A percentile compares a stretch with the other conserved stretches of the same genome.
Conservation (phyloP, 352 stramenopile genomes). For the Globisporangium acanthophoron region DNA sequence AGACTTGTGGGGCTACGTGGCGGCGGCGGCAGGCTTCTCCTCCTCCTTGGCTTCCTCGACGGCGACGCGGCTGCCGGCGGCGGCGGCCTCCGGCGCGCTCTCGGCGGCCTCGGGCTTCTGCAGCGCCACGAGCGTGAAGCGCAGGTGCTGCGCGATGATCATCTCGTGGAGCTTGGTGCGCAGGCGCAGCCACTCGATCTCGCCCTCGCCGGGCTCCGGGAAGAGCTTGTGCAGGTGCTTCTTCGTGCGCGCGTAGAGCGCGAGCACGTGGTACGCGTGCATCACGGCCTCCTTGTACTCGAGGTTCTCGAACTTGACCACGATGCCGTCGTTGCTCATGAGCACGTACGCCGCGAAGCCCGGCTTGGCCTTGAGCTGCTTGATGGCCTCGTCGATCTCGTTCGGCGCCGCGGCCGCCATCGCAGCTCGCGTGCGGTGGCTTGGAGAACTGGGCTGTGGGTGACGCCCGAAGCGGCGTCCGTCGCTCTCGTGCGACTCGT, state of each 20-base stretch:
- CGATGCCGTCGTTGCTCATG: slow-evolving; percentile 93
- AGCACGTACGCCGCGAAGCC: slow-evolving; percentile 89
- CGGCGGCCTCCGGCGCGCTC: slow-evolving; percentile 15
- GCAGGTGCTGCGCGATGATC: slow-evolving; percentile 86
- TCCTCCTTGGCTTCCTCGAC: slow-evolving; percentile 45
- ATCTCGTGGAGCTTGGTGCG: slow-evolving; percentile 91
- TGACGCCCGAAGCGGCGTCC: too few species aligned
- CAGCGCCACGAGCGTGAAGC: slow-evolving; percentile 87
- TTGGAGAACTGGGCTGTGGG: background rate
- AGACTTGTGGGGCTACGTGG: slow-evolving; percentile 2
- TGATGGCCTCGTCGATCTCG: slow-evolving; percentile 91
- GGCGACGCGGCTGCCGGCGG: slow-evolving; percentile 11
- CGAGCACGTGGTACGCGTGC: slow-evolving; percentile 88
- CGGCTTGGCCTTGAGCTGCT: slow-evolving; percentile 88
- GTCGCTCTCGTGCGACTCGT: background rate
- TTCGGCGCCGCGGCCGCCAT: slow-evolving; percentile 81
- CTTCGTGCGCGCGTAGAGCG: slow-evolving; percentile 79
- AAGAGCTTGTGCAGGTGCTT: slow-evolving; percentile 87
- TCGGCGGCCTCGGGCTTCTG: slow-evolving; percentile 47
- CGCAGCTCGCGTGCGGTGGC: background rate
- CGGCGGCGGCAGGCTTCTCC: slow-evolving; percentile 37
- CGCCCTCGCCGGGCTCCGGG: slow-evolving; percentile 71
- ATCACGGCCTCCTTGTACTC: slow-evolving; percentile 90
- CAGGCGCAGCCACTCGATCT: slow-evolving; percentile 89
- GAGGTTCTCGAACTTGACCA: slow-evolving; percentile 91